Percentiles rank a stretch among this genome's conserved stretches.
Evolutionary conservation across 2,329 filamentous ascomycete genomes (phyloP).

Genomic region (Penicillium sp.): DNA sequence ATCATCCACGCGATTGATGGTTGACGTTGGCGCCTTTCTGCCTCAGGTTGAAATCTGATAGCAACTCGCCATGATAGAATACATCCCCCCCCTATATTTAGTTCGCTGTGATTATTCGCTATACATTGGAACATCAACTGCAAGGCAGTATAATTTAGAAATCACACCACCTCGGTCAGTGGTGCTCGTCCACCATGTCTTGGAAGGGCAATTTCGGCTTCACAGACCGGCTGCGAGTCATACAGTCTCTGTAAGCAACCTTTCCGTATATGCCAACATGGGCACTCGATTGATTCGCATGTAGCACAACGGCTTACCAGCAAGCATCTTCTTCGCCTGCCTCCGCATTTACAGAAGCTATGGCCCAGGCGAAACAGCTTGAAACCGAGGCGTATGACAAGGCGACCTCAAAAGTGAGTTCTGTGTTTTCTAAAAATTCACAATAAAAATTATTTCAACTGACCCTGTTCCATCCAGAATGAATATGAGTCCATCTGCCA

Average conservation of each 20-base stretch:
- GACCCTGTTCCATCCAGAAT: slow-evolving; percentile 49
- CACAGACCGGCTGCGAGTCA: slow-evolving; percentile 61
- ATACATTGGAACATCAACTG: not conserved
- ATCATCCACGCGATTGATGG: slow-evolving; percentile 14
- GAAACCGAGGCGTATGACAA: slow-evolving; percentile 53
- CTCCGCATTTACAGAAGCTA: slow-evolving; percentile 49
- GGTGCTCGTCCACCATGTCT: slow-evolving; percentile 12
- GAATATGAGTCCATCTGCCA: slow-evolving; percentile 52
- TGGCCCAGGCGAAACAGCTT: slow-evolving; percentile 60
- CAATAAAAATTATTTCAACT: not conserved
- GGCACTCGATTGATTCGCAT: slow-evolving; percentile 15
- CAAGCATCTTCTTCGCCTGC: slow-evolving; percentile 41
- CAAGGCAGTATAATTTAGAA: not conserved
- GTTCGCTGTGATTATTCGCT: not conserved
- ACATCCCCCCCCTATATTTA: not conserved
- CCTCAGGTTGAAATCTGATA: not conserved
- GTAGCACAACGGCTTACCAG: slow-evolving; percentile 53
- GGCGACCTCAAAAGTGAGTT: slow-evolving; percentile 38
- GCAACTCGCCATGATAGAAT: not conserved
- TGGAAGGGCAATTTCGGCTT: slow-evolving; percentile 59
- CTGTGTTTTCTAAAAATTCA: not conserved
- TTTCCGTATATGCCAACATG: not conserved
- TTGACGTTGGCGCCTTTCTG: slow-evolving; percentile 2
- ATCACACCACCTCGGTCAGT: not conserved
- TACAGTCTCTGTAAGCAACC: slow-evolving; percentile 60